A percentile compares a stretch with the other conserved stretches of the same genome.
Evolutionary conservation across 768 basidiomycete species (phyloP).

Genomic region (Lentinus brumalis): DNA sequence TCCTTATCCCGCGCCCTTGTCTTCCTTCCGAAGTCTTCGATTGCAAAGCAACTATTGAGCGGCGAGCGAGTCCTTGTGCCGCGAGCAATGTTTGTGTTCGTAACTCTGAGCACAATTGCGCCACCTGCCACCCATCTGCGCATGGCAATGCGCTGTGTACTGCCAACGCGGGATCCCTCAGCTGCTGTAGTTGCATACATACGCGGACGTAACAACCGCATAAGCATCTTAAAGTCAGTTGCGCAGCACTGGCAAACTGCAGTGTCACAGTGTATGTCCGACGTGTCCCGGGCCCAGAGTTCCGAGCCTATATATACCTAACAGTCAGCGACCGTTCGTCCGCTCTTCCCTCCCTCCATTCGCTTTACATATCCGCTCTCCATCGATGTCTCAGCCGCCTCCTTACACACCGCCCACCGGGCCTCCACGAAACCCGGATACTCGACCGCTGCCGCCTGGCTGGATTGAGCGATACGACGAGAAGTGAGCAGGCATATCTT

Average conservation of each 20-base stretch:
- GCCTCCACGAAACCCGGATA: constrained; percentile 41
- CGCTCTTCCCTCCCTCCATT: constrained; percentile 6
- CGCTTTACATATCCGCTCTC: constrained; percentile 11
- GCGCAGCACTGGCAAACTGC: not conserved
- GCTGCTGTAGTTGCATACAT: not conserved
- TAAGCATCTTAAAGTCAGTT: constrained; percentile 7
- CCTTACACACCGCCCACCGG: constrained; percentile 30
- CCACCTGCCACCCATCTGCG: not conserved
- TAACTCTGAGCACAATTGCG: not conserved
- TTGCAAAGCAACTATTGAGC: no score
- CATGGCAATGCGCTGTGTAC: not conserved
- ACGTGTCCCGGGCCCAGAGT: constrained; percentile 10
- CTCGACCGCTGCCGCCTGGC: constrained; percentile 61
- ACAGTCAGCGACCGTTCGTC: constrained; percentile 3
- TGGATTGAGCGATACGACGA: constrained; percentile 70
- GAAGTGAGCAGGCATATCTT: constrained; percentile 55
- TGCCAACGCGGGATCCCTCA: no score
- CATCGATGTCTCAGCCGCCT: constrained; percentile 48
- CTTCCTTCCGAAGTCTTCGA: no score
- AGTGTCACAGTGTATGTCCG: not conserved
- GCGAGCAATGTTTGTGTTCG: no score
- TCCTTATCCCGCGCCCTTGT: not conserved
- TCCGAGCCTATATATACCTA: constrained; percentile 16
- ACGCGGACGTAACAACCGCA: not conserved
- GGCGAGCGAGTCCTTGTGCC: no score